Evolutionary conservation across 2,329 filamentous ascomycete species (phyloP).

Genomic region (Fusarium praegraminearum): DNA sequence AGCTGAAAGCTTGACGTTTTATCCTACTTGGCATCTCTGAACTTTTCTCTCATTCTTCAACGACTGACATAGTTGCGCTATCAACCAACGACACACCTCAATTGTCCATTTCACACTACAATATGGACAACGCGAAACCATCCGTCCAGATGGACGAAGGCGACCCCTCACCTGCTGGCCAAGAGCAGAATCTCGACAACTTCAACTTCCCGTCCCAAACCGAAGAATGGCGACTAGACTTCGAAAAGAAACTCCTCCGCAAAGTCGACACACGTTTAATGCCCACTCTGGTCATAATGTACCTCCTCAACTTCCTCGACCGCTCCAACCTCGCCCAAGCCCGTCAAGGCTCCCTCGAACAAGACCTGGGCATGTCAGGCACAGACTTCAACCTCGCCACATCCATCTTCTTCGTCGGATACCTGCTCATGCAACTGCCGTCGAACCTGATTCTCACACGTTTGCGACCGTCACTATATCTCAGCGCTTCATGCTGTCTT

Average conservation of each 20-base stretch:
- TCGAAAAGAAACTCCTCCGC: conserved; percentile 55
- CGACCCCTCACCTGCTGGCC: background rate
- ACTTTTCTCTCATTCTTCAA: background rate
- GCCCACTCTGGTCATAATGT: conserved; percentile 66
- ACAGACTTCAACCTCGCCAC: conserved; percentile 71
- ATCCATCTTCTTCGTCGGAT: conserved; percentile 71
- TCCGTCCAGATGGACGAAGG: conserved; percentile 36
- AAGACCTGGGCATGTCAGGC: conserved; percentile 65
- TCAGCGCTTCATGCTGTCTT: conserved; percentile 60
- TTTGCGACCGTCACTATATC: conserved; percentile 65
- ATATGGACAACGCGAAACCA: conserved; percentile 26
- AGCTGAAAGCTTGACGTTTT: background rate
- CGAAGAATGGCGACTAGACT: conserved; percentile 33
- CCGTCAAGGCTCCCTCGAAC: conserved; percentile 64
- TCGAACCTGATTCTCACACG: conserved; percentile 69
- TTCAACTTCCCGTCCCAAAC: conserved; percentile 33
- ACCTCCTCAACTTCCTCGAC: conserved; percentile 68
- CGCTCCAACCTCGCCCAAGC: conserved; percentile 66
- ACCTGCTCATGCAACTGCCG: conserved; percentile 71
- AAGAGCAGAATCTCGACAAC: conserved; percentile 16
- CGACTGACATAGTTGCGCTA: no score
- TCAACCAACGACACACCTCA: background rate
- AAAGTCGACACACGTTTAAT: conserved; percentile 66
- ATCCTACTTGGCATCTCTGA: background rate
- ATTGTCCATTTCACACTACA: background rate